Base-by-base conservation (phyloP, 2,329 filamentous ascomycete species). In the Macrophomina pseudophaseolina region DNA sequence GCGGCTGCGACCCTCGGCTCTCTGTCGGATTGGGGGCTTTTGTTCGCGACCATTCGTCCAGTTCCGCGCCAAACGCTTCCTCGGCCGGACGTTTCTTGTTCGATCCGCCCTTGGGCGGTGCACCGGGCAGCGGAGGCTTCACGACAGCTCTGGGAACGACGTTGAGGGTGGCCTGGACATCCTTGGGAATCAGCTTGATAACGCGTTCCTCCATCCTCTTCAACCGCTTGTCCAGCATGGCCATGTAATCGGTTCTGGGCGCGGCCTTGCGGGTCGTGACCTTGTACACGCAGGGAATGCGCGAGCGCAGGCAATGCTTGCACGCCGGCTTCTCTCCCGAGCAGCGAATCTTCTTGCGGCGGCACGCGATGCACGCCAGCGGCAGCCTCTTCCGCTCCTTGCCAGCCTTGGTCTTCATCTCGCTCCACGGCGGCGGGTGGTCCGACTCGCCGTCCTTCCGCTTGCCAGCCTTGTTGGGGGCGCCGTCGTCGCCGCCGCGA, bases 121-220 rank as follows among this genome's bases (percentile, higher is more conserved):
- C 86, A 76, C 71, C 89, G 75, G 74, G 90, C 80, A 79, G 89
- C 14, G 90, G 86, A 14, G 94, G 94, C 74, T 94, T 97, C 40
- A 98, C 92, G 6, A 92, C 86, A 11, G 94, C 94, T 67, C 95
- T 86, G 5, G 90, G 90, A 44, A 97, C 90, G 7, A 85, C 83
- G 8, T 86, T 82, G 67, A 90, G 84, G 32, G 87, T 83, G 49
- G 91, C 89, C 69, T 92, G 86, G 70, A 96, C 93, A 49, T 92
- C 87, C 75, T 94, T 97, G 0, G 95, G 94, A 33, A 98, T 91
- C 67, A 94, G 90, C 78, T 97, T 97, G 80, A 98, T 96, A 69
- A 98, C 95, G 66, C 94, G 90, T 74, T 98, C 94, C 79, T 99
- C 95, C 95, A 98, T 98, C 66, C 94, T 86, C 82, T 97, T 97